Base-by-base conservation (phyloP, 139 green algal genomes). In the Pleodorina starrii region DNA sequence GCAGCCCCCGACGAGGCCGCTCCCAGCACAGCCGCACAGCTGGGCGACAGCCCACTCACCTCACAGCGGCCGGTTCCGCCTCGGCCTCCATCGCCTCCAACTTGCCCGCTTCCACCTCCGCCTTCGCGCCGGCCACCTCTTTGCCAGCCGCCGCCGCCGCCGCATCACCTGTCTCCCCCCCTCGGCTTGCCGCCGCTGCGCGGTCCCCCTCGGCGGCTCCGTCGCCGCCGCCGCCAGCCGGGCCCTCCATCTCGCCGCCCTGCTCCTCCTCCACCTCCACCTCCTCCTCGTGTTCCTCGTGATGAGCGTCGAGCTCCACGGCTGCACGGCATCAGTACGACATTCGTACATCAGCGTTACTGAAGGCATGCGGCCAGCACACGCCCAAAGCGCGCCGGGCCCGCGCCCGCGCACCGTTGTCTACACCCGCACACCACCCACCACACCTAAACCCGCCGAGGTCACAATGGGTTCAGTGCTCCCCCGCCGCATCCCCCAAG, bases 261-360 rank as follows among this genome's bases (percentile, higher is more conserved):
- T 66, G 54, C 54, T 66, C 54, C 29, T 63, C 74, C 29, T 44
- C 74, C 17, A 32, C 25, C 74, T 83, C 74, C 32, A 66, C 17
- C 17, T 84, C 48, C 50, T 84, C 76, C 3, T 71, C 48, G n/a
- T 84, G 76, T 4, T 84, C 48, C 50, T 84, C 76, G 6, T 71
- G 76, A 32, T 84, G 76, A 27, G 76, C 76, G 36, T 84, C 76
- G 0, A 84, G 44, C 32, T 84, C 76, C 48, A 71, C 76, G 38
- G 32, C 76, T 84, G 50, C n/a, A 32, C 48, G 12, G 11, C 48
- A 57, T 57, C 11, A 12, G 48, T 57, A 57, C 48, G 48, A 12
- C 48, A 57, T n/a, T n/a, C n/a, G n/a, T n/a, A n/a, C n/a, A n/a
- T n/a, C n/a, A n/a, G n/a, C n/a, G n/a, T n/a, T n/a, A n/a, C n/a